Evolutionary conservation across 2,329 filamentous ascomycete genomes (phyloP).

Genomic region (Penicillium digitatum): DNA sequence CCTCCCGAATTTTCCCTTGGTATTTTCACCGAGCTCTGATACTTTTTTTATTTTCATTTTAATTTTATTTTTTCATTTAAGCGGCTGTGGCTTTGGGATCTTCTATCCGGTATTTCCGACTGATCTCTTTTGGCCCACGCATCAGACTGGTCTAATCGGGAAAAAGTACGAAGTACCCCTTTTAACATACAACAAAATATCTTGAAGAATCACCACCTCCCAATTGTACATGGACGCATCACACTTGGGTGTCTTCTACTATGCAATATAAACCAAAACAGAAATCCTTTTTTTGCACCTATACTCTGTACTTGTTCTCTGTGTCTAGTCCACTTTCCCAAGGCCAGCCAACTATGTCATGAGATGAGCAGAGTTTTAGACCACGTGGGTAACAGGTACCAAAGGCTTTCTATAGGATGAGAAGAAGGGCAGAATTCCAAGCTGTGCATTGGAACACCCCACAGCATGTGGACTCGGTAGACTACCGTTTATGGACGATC

Average conservation of each 20-base stretch:
- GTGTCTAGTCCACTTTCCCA: background rate
- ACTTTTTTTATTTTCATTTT: too few species aligned
- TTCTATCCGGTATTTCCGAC: background rate
- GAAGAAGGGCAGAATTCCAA: background rate
- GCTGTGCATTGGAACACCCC: background rate
- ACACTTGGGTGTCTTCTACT: background rate
- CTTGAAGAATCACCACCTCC: background rate
- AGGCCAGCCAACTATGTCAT: background rate
- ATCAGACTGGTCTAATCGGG: conserved; percentile 12
- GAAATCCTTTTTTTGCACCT: background rate
- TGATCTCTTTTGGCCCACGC: background rate
- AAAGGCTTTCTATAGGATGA: background rate
- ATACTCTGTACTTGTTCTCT: background rate
- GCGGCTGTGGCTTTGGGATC: conserved; percentile 17
- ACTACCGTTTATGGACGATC: background rate
- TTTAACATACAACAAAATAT: background rate
- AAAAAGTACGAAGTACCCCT: background rate
- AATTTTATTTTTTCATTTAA: conserved; percentile 9
- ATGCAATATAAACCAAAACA: background rate
- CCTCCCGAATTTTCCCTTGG: conserved; percentile 2
- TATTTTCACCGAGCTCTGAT: conserved; percentile 19
- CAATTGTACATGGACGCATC: background rate
- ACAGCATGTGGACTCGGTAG: background rate
- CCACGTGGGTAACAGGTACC: background rate
- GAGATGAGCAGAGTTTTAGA: background rate